Base-by-base conservation (phyloP, 2,329 filamentous ascomycete species). In the Colletotrichum gloeosporioides region DNA sequence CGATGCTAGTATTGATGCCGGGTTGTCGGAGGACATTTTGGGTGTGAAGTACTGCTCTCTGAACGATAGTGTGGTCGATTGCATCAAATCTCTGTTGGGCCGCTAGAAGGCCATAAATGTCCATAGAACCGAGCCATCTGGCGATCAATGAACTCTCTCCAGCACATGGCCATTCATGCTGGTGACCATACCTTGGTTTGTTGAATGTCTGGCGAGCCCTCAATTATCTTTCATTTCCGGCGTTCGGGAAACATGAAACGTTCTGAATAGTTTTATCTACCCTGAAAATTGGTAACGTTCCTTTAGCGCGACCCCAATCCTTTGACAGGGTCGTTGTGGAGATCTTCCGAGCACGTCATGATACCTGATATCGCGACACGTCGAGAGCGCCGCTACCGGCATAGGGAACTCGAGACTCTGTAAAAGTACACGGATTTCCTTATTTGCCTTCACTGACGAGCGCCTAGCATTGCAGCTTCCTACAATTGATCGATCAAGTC, bases 341-440 rank as follows among this genome's bases (percentile, higher is more conserved):
- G 62, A 72, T 53, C 10, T 25, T 59, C 8, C 13, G 27, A 72
- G 69, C 69, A 72, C 69, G 69, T 27, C 69, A 72, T 72, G 69
- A 72, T 72, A 67, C 66, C 49, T 16, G 25, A n/a, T 27, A 72
- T 72, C 69, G 62, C 62, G 69, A 72, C 32, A 72, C 69, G 27
- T 18, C 7, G 2, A 29, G 49, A 18, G n/a, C 49, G 63, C 69
- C 69, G 69, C 34, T 59, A 72, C 49, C 69, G 32, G 61, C 4
- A 18, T 6, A 7, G 34, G 12, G 12, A 3, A 18, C 32, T 31
- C 1, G 4, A 44, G 36, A 44, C 8, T 65, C 34, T 6, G 13
- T 18, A 49, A 65, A 44, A 64, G 1, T 16, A 16, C 15, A 55
- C 25, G 8, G 2, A 1, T 0, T 36, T 9, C 18, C 8, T 32